Evolutionary conservation across 106 monocot species (phyloP), one percentile per base, ranked within the genome.

Genomic region (Dioscorea alata): DNA sequence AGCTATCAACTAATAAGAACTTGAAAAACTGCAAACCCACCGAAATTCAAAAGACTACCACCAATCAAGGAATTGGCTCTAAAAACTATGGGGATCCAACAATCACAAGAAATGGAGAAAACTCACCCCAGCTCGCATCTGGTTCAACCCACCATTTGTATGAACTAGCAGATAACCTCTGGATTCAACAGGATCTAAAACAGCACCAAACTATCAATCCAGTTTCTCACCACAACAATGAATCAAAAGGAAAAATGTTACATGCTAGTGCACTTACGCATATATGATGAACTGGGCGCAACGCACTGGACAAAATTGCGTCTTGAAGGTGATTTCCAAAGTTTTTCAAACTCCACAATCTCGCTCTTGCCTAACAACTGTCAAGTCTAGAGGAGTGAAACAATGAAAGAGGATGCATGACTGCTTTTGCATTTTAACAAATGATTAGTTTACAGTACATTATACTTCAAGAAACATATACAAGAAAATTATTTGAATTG

Each of bases 121-220:
- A 42, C 76, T 77, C 83, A 95, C 95, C 86, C 95, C 95, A 22
- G 91, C 84, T 59, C 90, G 80, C 95, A 95, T 95, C 72, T 95
- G 95, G 72, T 95, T 95, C 57, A 95, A 80, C 18, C 95, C 95
- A 48, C 95, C 95, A 79, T 95, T 95, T 60, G 95, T 76, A 71
- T 82, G 76, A 69, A 95, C 95, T 21, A 95, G 32, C 32, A 95
- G 71, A 59, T 91, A 95, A 13, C 95, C 95, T 69, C 80, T 81
- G 61, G 88, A 75, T 61, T 84, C 74, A 25, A 34, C 35, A 14
- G 83, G 88, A 74, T 66, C 88, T 88, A 75, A 79, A 77, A 13
- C 66, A 42, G 4, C 20, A 50, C 24, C 20, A 31, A 31, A 28
- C 31, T 28, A 25, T 22, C 34, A 65, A 18, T 42, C 33, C 9